Conservation (phyloP, 352 stramenopile species). For the Globisporangium barbulae region DNA sequence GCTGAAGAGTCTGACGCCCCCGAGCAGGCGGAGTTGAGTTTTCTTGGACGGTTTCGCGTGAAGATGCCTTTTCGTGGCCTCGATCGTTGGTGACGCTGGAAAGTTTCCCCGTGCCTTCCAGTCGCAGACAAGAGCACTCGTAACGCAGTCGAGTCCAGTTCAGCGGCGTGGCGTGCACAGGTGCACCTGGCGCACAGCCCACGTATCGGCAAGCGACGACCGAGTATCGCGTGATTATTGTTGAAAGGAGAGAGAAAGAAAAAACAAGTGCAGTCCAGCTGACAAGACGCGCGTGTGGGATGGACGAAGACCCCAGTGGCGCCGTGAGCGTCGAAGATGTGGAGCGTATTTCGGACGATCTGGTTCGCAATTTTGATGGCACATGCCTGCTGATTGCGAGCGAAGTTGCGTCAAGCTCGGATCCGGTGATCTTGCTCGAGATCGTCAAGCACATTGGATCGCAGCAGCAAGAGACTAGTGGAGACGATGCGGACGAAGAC, state of each 20-base stretch:
- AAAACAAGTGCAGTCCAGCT: not conserved
- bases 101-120: slow-evolving; percentile 1
- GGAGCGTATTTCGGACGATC: slow-evolving; percentile 26
- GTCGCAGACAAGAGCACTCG: slow-evolving; percentile 1
- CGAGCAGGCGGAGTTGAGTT: slow-evolving; percentile 5
- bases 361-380: slow-evolving; percentile 53
- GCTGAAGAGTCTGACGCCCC: not conserved
- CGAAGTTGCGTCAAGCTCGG: slow-evolving; percentile 29
- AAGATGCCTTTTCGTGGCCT: slow-evolving; percentile 9
- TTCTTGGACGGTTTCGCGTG: slow-evolving; percentile 8
- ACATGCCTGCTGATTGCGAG: slow-evolving; percentile 38
- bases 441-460: slow-evolving; percentile 21
- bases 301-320: slow-evolving; percentile 10
- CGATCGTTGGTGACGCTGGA: slow-evolving; percentile 5
- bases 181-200: not conserved
- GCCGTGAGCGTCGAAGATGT: slow-evolving; percentile 15
- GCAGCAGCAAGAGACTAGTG: not conserved
- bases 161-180: not conserved
- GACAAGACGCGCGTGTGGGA: not conserved
- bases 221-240: not conserved
- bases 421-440: slow-evolving; percentile 31
- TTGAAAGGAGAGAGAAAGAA: not conserved
- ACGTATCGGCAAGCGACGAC: not conserved
- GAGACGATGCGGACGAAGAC: slow-evolving; percentile 3
- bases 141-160: not conserved